Evolutionary conservation across 2,329 filamentous ascomycete genomes (phyloP), one percentile per base, ranked within the genome.

Genomic region (Fusarium sp.): DNA sequence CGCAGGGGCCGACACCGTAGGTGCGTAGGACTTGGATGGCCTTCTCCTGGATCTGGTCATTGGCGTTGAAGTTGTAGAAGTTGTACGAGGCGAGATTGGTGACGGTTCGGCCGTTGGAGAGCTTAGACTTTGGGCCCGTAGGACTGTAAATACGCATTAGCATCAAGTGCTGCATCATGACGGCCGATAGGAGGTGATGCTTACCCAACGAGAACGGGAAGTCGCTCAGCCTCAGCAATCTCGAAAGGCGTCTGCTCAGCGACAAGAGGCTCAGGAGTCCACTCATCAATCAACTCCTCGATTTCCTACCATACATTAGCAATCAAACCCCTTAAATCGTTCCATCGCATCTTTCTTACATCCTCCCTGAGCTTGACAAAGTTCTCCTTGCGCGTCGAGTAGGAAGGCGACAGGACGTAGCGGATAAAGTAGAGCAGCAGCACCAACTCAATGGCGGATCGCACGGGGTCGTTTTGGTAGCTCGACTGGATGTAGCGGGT

Each of bases 1-100:
- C 96, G 81, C 96, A 99, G 66, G 96, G 96, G 10, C 96, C 97
- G 45, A 99, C 97, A 66, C 96, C 96, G 79, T 99, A 99, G 22
- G 94, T 97, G 69, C 96, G 93, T 42, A 99, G 89, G 0, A 95
- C 97, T 82, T 96, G 93, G 72, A 99, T 95, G 2, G 96, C 96
- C 83, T 98, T 97, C 77, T 98, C 95, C 80, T 97, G 98, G 79
- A 99, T 92, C 38, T 92, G 90, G 71, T 98, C 96, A 81, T 98
- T 98, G 62, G 91, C 91, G 74, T 97, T 94, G 83, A 99, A 95
- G 85, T 99, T 98, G 87, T 97, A 98, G 84, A 96, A 98, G 83
- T 99, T 99, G 85, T 95, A 96, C 2, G 94, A 97, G 40, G 94
- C 96, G 73, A 99, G 92, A 81, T 99, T 99, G 66, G 90, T 94